A percentile compares a stretch with the other conserved stretches of the same genome.
Conservation (phyloP, 495 filamentous ascomycete species). For the Xeromyces bisporus region DNA sequence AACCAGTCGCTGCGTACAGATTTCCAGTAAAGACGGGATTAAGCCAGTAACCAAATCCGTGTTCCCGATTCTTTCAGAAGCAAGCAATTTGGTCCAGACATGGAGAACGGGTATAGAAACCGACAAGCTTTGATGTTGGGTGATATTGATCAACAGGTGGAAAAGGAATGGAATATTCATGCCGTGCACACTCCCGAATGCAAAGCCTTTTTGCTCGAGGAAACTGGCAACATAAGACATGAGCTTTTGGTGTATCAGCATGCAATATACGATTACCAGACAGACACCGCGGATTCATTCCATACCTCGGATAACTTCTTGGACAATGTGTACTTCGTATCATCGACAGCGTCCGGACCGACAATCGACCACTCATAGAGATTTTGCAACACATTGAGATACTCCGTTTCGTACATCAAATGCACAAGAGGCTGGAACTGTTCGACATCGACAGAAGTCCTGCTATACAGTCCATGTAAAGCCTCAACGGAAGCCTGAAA, state of each 20-base stretch:
- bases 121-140: constrained; percentile 71
- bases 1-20: constrained; percentile 58
- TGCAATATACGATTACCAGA: background rate
- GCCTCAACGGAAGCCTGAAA: constrained; percentile 65
- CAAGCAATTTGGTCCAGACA: constrained; percentile 67
- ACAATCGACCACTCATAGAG: constrained; percentile 73
- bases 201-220: constrained; percentile 55
- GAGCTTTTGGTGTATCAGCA: constrained; percentile 34
- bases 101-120: constrained; percentile 89
- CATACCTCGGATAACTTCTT: constrained; percentile 87
- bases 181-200: constrained; percentile 32
- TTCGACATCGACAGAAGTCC: constrained; percentile 54
- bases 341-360: constrained; percentile 63
- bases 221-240: constrained; percentile 70
- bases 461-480: constrained; percentile 63
- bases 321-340: constrained; percentile 76
- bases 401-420: constrained; percentile 56
- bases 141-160: constrained; percentile 57
- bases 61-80: constrained; percentile 43
- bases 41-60: constrained; percentile 50
- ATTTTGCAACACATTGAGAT: constrained; percentile 51
- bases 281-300: background rate
- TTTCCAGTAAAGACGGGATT: constrained; percentile 58
- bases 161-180: constrained; percentile 63
- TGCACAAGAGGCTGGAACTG: constrained; percentile 65